Percentiles rank a stretch among this genome's conserved stretches.
Conservation (phyloP, 164 flowering plant genomes). For the Tinospora cordifolia region DNA sequence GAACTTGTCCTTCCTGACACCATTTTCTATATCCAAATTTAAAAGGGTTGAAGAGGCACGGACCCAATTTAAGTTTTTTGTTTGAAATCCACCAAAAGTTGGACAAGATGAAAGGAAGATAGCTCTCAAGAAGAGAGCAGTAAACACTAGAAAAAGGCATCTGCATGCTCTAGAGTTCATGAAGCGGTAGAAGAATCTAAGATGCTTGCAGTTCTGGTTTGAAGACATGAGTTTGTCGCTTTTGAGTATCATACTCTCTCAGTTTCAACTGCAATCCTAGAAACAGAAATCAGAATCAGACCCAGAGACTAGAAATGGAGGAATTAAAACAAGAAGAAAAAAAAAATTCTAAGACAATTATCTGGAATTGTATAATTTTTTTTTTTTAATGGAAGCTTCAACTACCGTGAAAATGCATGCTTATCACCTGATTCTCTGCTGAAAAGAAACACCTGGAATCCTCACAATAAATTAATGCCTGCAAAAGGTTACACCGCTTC, state of each 20-base stretch:
- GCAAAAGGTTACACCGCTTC: too few relatives aligned
- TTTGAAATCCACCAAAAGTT: conserved; percentile 18
- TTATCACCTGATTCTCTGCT: background rate
- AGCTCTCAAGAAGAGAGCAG: conserved; percentile 38
- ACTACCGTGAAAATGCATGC: background rate
- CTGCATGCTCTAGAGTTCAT: conserved; percentile 38
- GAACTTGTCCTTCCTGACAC: conserved; percentile 46
- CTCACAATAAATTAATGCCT: background rate
- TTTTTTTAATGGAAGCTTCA: background rate
- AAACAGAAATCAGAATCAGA: background rate
- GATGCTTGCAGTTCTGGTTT: conserved; percentile 24
- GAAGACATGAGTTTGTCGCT: conserved; percentile 28
- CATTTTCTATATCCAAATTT: conserved; percentile 17
- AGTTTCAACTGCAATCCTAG: background rate
- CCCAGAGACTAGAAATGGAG: background rate
- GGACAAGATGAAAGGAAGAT: conserved; percentile 28
- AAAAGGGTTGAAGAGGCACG: conserved; percentile 4
- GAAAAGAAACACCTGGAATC: background rate
- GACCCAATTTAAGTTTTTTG: conserved; percentile 14
- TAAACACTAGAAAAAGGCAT: conserved; percentile 39
- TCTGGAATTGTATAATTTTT: background rate
- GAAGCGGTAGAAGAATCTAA: conserved; percentile 23
- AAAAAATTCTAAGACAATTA: background rate
- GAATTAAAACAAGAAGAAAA: background rate
- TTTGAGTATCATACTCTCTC: background rate